Conservation (phyloP, 768 basidiomycete genomes). For the Psilocybe azurescens region DNA sequence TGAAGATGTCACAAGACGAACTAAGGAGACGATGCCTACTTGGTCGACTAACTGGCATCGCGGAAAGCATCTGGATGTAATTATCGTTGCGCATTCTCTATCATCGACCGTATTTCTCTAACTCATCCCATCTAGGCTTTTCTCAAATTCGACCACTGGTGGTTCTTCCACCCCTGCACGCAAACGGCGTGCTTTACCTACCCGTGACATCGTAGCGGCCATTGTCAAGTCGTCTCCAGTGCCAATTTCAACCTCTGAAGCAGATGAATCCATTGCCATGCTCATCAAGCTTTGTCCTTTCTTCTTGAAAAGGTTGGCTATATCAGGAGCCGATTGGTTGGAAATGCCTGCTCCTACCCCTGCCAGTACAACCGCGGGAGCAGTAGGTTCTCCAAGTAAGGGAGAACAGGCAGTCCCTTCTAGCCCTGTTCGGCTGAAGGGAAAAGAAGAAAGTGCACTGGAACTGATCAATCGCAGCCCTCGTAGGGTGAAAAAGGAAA, state of each 20-base stretch:
- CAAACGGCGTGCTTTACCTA: constrained; percentile 74
- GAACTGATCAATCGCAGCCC: constrained; percentile 75
- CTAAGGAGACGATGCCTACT: constrained; percentile 76
- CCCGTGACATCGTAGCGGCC: constrained; percentile 67
- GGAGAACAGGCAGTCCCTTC: constrained; percentile 38
- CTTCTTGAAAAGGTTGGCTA: constrained; percentile 69
- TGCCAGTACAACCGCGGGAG: constrained; percentile 15
- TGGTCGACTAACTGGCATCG: constrained; percentile 78
- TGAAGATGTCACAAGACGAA: constrained; percentile 79
- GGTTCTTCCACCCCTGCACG: constrained; percentile 61
- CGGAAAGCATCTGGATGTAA: constrained; percentile 91
- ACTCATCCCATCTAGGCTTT: constrained; percentile 55
- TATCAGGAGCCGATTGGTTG: constrained; percentile 63
- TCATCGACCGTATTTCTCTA: neutral
- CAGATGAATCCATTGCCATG: constrained; percentile 73
- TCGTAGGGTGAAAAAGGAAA: constrained; percentile 69
- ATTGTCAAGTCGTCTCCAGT: constrained; percentile 83
- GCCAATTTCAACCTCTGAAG: constrained; percentile 79
- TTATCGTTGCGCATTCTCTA: constrained; percentile 28
- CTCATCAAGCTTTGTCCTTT: constrained; percentile 78
- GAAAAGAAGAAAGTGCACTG: constrained; percentile 62
- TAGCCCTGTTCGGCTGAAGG: constrained; percentile 54
- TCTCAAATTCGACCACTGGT: constrained; percentile 62
- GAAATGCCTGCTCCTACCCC: constrained; percentile 60
- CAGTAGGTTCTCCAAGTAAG: constrained; percentile 47